Evolutionary conservation across 139 green algal genomes (phyloP), one percentile per base, ranked within the genome.

Genomic region (Microglena sp.): DNA sequence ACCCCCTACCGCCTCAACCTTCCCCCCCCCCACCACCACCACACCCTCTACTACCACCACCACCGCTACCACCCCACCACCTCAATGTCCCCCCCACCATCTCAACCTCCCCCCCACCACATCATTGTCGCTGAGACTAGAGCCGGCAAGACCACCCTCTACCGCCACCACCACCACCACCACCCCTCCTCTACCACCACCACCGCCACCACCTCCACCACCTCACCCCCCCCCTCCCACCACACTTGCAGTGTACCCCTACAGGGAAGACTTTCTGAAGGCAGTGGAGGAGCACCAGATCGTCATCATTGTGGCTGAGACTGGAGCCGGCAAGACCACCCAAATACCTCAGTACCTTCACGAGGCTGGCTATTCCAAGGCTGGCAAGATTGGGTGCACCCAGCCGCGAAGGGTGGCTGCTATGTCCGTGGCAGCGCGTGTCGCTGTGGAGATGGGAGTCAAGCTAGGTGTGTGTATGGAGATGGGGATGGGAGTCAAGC

Each of bases 311-410:
- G 93, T 97, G 21, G 93, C 87, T 4, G 93, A 98, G 79, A 97
- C 92, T 2, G 92, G 92, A 15, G 92, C 87, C 0, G 66, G 60
- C 35, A 89, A 91, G 69, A 86, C 81, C 30, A 89, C 79, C 1
- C 84, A 93, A 82, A 92, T 99, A 46, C 90, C 93, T 3, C 93
- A 99, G 81, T 99, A 98, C 74, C 77, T 99, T 34, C 85, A 96
- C 65, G 94, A 99, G 72, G 87, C 82, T 5, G 94, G 93, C 1
- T 99, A 97, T 80, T 82, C 67, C 65, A 92, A 94, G 70, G 66
- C 77, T 4, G 79, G 78, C 65, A 86, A 79, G 70, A 84, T 88
- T 67, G 82, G 82, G 24, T 88, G 82, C 71, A 99, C 93, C 24
- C 93, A 99, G 75, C 93, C 92, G 4, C 73, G 93, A 21, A 75